Evolutionary conservation across 176 grass and related monocot genomes (phyloP).

Genomic region (Aegilops speltoides): DNA sequence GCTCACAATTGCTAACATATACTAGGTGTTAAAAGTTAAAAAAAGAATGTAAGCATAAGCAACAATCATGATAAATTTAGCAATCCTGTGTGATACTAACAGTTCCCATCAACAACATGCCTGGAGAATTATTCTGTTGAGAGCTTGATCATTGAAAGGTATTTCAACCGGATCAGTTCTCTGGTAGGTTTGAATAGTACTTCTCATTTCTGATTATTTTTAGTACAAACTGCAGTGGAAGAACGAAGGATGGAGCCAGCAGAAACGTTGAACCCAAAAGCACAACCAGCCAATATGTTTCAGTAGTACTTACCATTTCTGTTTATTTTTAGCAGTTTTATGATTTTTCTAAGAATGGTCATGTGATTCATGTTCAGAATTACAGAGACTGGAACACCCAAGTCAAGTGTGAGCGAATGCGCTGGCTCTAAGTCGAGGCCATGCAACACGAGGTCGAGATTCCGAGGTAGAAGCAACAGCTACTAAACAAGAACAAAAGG

Average conservation of each 20-base stretch:
- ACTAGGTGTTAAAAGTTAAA: too few relatives aligned
- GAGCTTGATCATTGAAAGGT: conserved; percentile 74
- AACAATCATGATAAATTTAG: too few relatives aligned
- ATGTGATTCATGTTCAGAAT: too few relatives aligned
- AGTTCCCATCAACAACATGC: conserved; percentile 47
- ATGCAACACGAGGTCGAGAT: background rate
- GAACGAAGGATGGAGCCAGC: background rate
- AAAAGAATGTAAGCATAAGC: too few relatives aligned
- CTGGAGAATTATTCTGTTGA: conserved; percentile 85
- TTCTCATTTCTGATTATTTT: background rate
- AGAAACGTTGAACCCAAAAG: conserved; percentile 32
- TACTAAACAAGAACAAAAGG: conserved; percentile 5
- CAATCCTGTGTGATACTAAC: too few relatives aligned
- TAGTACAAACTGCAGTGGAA: too few relatives aligned
- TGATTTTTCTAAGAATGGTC: too few relatives aligned
- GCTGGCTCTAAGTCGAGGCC: background rate
- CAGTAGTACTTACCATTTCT: background rate
- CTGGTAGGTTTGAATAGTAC: conserved; percentile 49
- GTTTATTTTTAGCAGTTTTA: background rate
- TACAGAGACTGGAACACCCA: too few relatives aligned
- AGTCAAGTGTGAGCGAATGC: background rate
- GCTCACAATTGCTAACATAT: too few relatives aligned
- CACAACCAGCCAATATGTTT: conserved; percentile 20
- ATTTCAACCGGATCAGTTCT: conserved; percentile 81
- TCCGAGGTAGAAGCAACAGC: background rate